These are phyloP conservation scores for Cladorrhinum sp. DNA, from an alignment of 2,329 filamentous ascomycete genomes.

Conservation along the genomic window DNA sequence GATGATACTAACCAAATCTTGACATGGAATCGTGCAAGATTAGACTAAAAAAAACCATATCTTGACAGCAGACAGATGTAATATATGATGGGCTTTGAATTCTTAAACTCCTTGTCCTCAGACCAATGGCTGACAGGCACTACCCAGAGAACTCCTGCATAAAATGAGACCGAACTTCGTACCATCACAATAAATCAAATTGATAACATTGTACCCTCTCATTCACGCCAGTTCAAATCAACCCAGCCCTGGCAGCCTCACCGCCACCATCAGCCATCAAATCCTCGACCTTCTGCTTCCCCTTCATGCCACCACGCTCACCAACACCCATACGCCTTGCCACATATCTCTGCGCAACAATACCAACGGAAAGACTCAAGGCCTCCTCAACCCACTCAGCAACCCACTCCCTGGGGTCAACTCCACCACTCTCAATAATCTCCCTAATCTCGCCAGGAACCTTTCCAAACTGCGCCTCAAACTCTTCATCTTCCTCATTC, in stretches of 20 bases:
- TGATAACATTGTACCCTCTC: no score
- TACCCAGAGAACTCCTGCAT: no score
- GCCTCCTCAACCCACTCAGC: conserved; percentile 95
- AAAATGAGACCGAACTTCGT: no score
- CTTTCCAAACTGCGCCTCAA: conserved; percentile 30
- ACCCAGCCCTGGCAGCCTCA: conserved; percentile 58
- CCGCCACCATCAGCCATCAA: conserved; percentile 55
- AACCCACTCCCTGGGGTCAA: conserved; percentile 95
- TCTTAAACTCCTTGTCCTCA: no score
- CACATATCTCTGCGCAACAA: conserved; percentile 93
- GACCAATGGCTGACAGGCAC: no score
- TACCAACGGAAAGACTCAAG: conserved; percentile 71
- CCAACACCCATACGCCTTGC: conserved; percentile 94
- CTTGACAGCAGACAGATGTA: no score
- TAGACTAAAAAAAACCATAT: no score
- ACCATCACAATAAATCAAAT: no score
- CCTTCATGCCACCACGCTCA: conserved; percentile 64
- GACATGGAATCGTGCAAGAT: no score
- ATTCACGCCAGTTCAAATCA: no score
- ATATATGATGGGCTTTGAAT: no score
- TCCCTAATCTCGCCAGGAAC: conserved; percentile 82
- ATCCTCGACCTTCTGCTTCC: conserved; percentile 58
- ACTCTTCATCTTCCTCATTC: conserved; percentile 49
- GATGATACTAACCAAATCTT: no score
- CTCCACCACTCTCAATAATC: conserved; percentile 70